Conservation (phyloP, 164 flowering plant genomes). For the Macadamia integrifolia region DNA sequence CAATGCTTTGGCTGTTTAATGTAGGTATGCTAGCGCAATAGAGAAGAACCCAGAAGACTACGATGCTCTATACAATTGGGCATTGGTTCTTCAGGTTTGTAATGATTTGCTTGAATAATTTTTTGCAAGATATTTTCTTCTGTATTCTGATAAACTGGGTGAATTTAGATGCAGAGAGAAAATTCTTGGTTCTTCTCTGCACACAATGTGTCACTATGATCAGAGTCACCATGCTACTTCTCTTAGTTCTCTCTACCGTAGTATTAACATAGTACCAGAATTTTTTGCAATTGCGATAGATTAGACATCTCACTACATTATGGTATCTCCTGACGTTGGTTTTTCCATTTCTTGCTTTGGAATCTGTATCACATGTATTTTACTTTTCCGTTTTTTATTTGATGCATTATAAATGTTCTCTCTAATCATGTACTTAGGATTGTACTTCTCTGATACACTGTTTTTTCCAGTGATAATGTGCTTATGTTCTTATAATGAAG, state of each 20-base stretch:
- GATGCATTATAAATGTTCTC: too few species aligned
- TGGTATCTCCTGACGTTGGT: not conserved
- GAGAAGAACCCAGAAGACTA: constrained; percentile 86
- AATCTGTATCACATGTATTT: too few species aligned
- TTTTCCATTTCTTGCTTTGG: too few species aligned
- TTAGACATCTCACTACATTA: not conserved
- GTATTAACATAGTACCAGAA: not conserved
- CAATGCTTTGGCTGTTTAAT: constrained; percentile 9
- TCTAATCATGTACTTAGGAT: too few species aligned
- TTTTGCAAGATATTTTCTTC: not conserved
- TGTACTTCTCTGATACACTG: not conserved
- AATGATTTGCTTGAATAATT: constrained; percentile 6
- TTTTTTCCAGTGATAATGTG: too few species aligned
- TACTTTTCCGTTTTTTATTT: too few species aligned
- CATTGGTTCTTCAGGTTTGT: constrained; percentile 94
- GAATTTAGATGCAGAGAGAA: too few species aligned
- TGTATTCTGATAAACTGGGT: not conserved
- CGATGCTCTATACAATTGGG: constrained; percentile 99
- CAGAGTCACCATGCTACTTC: not conserved
- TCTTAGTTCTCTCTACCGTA: not conserved
- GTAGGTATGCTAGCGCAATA: constrained; percentile 90
- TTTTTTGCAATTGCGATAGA: too few species aligned
- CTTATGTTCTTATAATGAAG: not conserved
- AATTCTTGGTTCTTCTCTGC: too few species aligned
- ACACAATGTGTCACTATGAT: too few species aligned